These are phyloP conservation scores for Ordospora colligata DNA, from an alignment of 371 early-diverging fungal genomes.

Conservation along the genomic window DNA sequence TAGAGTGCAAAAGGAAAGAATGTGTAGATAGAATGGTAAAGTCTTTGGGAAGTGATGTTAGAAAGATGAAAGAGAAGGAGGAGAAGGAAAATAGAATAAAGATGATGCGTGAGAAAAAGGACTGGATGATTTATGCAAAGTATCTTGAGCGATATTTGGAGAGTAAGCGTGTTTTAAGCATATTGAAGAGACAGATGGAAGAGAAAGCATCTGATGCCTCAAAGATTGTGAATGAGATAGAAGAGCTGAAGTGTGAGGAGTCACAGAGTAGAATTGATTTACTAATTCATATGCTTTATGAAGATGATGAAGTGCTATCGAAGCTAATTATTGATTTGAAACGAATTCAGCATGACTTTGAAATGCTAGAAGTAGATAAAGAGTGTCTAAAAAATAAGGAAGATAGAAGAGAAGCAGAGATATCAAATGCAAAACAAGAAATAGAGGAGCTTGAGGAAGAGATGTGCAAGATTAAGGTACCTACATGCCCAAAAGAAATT, in stretches of 20 bases:
- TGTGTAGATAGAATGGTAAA: constrained; percentile 25
- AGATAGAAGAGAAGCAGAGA: constrained; percentile 3
- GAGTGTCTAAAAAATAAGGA: constrained; percentile 24
- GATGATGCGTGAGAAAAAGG: constrained; percentile 37
- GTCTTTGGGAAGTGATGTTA: constrained; percentile 37
- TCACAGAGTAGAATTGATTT: background rate
- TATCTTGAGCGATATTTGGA: constrained; percentile 21
- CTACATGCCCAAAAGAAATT: background rate
- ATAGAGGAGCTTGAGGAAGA: constrained; percentile 41
- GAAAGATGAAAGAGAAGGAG: constrained; percentile 35
- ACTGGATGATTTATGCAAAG: constrained; percentile 29
- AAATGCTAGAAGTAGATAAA: constrained; percentile 15
- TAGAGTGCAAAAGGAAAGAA: constrained; percentile 9
- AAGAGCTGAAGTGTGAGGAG: constrained; percentile 26
- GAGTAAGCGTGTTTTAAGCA: constrained; percentile 15
- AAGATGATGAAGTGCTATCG: constrained; percentile 2
- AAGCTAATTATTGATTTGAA: background rate
- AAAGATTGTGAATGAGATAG: constrained; percentile 42
- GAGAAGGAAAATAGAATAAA: constrained; percentile 42
- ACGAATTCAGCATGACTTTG: background rate
- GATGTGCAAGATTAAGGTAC: constrained; percentile 1
- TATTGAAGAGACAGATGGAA: constrained; percentile 23
- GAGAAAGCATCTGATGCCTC: constrained; percentile 8
- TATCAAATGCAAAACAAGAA: constrained; percentile 5
- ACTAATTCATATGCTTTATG: background rate